Evolutionary conservation across 108 stramenopile species (phyloP), one percentile per base, ranked within the genome.

Genomic region (Bacterosira constricta): DNA sequence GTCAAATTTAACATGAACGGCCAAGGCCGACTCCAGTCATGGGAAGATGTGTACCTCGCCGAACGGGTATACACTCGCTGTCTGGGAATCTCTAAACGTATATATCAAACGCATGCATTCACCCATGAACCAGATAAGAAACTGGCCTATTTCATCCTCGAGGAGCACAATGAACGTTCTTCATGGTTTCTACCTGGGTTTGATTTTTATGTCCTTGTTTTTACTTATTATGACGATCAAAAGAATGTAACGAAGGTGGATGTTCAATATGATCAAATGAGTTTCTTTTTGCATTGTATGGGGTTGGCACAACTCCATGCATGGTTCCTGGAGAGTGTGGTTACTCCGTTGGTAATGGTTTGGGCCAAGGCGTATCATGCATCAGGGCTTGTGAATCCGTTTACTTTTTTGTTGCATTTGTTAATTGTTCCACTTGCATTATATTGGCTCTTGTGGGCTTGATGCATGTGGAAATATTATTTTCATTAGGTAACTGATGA

Each of bases 1-100:
- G 73, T 74, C 36, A 46, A 62, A 56, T 80, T 80, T 41, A 80
- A 80, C 52, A 73, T 80, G 67, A 80, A 80, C 9, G 66, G 73
- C 2, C 66, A 61, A 34, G 79, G 73, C 4, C 35, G 39, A 11
- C 35, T 80, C 39, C 45, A 57, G 8, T 41, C 63, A 6, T 80
- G 79, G 79, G 73, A 80, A 17, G 79, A 80, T 37, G 79, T 80
- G 36, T 80, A 60, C 36, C 36, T 63, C 9, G 79, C 73, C 17
- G 79, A 80, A 49, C 41, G 50, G 6, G 66, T 67, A 6, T 80
- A 80, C 51, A 69, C 79, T 9, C 66, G 52, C 23, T 80, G 79
- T 34, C 53, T 80, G 1, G 79, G 79, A 21, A 80, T 80, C 30
- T 80, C 79, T 6, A 73, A 75, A 57, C 46, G 79, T 4, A 69